phyloP scores from a whole-genome alignment of 2,329 filamentous ascomycete species.

The Ophiostoma himal-ulmi region DNA sequence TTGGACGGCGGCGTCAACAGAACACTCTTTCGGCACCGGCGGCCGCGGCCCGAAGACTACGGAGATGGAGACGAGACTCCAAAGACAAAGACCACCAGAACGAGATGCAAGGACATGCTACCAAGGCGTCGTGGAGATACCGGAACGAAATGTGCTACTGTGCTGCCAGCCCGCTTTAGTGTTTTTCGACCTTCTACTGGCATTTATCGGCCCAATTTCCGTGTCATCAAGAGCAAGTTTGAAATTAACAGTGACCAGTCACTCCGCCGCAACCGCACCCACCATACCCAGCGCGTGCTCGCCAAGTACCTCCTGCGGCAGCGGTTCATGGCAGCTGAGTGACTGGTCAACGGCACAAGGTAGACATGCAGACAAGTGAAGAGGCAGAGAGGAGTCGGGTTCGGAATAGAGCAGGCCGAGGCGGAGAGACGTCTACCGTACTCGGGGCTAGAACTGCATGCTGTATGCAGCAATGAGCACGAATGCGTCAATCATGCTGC shows the following conservation, averaged over 20 bases:
- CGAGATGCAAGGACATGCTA: background rate
- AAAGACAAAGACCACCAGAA: background rate
- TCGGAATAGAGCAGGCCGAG: background rate
- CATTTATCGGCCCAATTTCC: background rate
- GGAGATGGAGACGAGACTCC: background rate
- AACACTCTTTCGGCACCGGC: background rate
- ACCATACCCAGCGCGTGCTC: background rate
- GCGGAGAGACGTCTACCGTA: background rate
- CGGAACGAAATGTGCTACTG: background rate
- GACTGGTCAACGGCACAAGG: slow-evolving; percentile 1
- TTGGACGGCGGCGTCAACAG: slow-evolving; percentile 23
- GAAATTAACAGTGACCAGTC: background rate
- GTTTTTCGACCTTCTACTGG: background rate
- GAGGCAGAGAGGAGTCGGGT: background rate
- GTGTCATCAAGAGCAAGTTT: background rate
- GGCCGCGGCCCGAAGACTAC: slow-evolving; percentile 14
- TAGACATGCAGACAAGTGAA: background rate
- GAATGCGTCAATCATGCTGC: background rate
- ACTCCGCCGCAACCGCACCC: background rate
- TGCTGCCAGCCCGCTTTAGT: slow-evolving; percentile 13
- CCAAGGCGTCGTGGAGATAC: slow-evolving; percentile 17
- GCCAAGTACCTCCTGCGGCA: slow-evolving; percentile 10
- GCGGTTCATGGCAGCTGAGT: background rate
- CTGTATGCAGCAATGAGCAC: background rate
- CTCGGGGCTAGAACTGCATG: background rate